These are phyloP conservation scores for Aspergillus avenaceus DNA, from an alignment of 495 filamentous ascomycete genomes.

Conservation along the genomic window DNA sequence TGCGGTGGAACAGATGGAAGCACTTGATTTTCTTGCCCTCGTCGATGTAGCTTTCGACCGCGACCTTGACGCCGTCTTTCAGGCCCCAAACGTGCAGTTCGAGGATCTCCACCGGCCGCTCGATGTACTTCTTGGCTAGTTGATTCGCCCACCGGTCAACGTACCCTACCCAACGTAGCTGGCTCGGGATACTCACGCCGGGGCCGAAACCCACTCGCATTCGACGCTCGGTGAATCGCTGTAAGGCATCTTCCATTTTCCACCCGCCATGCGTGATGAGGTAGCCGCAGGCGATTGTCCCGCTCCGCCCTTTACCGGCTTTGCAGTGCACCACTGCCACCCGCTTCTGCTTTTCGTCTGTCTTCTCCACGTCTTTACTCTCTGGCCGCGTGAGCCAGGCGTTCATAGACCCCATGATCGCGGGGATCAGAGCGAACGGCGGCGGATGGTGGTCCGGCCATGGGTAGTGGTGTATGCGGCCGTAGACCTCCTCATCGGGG, in stretches of 20 bases:
- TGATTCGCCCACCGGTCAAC: constrained; percentile 78
- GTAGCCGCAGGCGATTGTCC: constrained; percentile 83
- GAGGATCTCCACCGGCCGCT: constrained; percentile 76
- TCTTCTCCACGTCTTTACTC: constrained; percentile 7
- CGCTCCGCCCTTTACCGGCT: constrained; percentile 90
- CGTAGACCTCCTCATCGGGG: constrained; percentile 81
- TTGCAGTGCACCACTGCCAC: constrained; percentile 96
- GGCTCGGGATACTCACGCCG: constrained; percentile 91
- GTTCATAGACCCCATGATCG: constrained; percentile 86
- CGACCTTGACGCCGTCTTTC: constrained; percentile 80
- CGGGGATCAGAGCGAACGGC: constrained; percentile 80
- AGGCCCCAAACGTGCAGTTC: constrained; percentile 91
- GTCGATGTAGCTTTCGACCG: constrained; percentile 79
- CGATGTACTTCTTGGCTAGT: constrained; percentile 72
- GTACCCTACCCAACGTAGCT: constrained; percentile 85
- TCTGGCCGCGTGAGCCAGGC: constrained; percentile 70
- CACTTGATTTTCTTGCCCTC: constrained; percentile 81
- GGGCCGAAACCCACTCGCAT: constrained; percentile 86
- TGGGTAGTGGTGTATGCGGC: constrained; percentile 80
- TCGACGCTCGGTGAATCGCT: constrained; percentile 77
- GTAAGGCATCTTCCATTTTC: constrained; percentile 71
- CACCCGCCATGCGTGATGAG: constrained; percentile 88
- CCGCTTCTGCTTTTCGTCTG: constrained; percentile 38
- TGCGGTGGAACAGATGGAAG: constrained; percentile 73
- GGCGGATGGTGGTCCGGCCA: constrained; percentile 98